Base-by-base conservation (phyloP, 768 basidiomycete species). In the Suillus weaverae region DNA sequence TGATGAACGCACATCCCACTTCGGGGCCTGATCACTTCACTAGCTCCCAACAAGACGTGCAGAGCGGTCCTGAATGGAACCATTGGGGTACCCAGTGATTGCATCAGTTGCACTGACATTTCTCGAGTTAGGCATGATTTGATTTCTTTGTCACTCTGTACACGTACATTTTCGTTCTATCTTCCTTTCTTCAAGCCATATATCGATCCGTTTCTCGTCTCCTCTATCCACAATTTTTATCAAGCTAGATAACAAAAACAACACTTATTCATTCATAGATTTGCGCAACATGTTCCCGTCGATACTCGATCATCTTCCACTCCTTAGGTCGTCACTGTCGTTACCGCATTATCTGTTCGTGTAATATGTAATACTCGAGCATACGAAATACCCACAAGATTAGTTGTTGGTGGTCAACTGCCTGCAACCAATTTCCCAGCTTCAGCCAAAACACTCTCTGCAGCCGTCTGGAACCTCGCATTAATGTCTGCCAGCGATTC, bases 341-440 rank as follows among this genome's bases (percentile, higher is more conserved):
- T 30, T 59, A 30, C 38, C 20, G 5, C 18, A 57, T 18, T 38
- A 18, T 57, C 38, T 35, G 36, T 20, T 11, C 11, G 16, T 59
- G 57, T 59, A 20, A 18, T 30, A 30, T 41, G 10, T 41, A 35
- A 57, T 39, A 59, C 38, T 30, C 38, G 38, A 30, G 38, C 22
- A 38, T 38, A 22, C 18, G 5, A 20, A 5, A 54, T 33, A 54
- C 32, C 4, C 13, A 33, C 32, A 33, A n/a, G 5, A 54, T 11
- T 33, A 18, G 3, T 16, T 8, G 8, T 16, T 18, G 26, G 30
- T 26, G 61, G 59, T 84, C 82, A 32, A 83, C 71, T 11, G 61
- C 63, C 16, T 70, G 55, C 61, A 84, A 69, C 79, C 81, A 84
- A 20, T 63, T 53, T 1, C 26, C 26, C 26, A 26, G 26, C 26